Conservation (phyloP, 139 green algal genomes). For the Coccomyxa sp. region DNA sequence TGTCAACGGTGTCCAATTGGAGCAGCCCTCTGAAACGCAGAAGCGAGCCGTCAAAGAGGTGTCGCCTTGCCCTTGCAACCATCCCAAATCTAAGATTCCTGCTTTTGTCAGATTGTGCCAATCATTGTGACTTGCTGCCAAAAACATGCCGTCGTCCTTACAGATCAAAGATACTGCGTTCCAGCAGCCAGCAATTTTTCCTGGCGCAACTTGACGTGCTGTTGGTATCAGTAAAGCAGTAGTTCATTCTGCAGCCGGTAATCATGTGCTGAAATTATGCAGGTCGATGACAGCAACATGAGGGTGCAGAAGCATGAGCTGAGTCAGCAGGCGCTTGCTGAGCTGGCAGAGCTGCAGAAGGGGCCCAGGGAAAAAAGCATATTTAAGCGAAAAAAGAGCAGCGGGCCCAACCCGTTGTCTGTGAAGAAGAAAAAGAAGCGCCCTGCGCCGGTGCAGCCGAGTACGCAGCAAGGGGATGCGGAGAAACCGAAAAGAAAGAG, state of each 20-base stretch:
- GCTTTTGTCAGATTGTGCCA: too few species aligned
- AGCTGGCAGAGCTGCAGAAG: slow-evolving; percentile 3
- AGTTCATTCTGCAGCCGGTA: too few species aligned
- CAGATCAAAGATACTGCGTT: too few species aligned
- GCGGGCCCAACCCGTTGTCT: background rate
- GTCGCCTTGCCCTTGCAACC: background rate
- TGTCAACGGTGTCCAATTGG: slow-evolving; percentile 45
- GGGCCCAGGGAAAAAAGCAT: background rate
- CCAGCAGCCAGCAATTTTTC: too few species aligned
- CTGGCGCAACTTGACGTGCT: too few species aligned
- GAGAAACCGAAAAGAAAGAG: background rate
- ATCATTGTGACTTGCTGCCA: too few species aligned
- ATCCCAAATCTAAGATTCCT: too few species aligned
- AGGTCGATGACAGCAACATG: background rate
- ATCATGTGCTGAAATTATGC: background rate
- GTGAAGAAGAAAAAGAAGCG: background rate
- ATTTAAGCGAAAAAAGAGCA: background rate
- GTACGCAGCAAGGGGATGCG: background rate
- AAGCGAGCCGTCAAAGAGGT: slow-evolving; percentile 14
- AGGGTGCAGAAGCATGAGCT: background rate
- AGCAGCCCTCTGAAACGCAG: slow-evolving; percentile 31
- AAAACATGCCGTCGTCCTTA: too few species aligned
- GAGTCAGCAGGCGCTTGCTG: background rate
- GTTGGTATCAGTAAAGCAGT: too few species aligned
- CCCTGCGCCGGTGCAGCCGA: background rate